Conservation (phyloP, 1,284 basidiomycete genomes). For the Pisolithus thermaeus region DNA sequence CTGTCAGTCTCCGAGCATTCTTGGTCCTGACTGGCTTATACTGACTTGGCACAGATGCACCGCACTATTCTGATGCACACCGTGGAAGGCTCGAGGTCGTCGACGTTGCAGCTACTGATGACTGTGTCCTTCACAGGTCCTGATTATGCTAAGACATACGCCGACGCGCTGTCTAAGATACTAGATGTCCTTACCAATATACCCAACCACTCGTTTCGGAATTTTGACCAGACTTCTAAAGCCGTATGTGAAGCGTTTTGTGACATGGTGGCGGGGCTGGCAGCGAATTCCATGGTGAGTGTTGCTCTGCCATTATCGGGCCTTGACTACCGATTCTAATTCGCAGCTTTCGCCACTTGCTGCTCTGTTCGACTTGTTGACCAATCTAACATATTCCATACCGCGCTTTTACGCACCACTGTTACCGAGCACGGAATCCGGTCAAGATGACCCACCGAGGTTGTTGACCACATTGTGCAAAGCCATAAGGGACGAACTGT, state of each 20-base stretch:
- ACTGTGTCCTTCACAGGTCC: slow-evolving; percentile 29
- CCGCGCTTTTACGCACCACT: slow-evolving; percentile 42
- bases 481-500: slow-evolving; percentile 37
- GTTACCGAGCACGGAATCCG: slow-evolving; percentile 26
- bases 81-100: slow-evolving; percentile 28
- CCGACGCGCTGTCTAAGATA: slow-evolving; percentile 37
- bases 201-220: slow-evolving; percentile 30
- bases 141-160: slow-evolving; percentile 32
- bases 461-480: slow-evolving; percentile 39
- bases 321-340: slow-evolving; percentile 1
- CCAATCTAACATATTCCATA: slow-evolving; percentile 40
- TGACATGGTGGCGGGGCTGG: slow-evolving; percentile 33
- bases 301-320: neutral
- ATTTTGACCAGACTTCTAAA: slow-evolving; percentile 22
- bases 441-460: slow-evolving; percentile 21
- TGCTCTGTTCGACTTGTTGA: slow-evolving; percentile 49
- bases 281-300: slow-evolving; percentile 38
- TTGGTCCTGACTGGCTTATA: neutral
- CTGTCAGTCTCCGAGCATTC: slow-evolving; percentile 37
- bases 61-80: slow-evolving; percentile 55
- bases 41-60: slow-evolving; percentile 41
- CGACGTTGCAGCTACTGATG: slow-evolving; percentile 56
- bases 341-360: slow-evolving; percentile 41
- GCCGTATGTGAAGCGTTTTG: slow-evolving; percentile 34
- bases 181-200: slow-evolving; percentile 45